Base-by-base conservation (phyloP, 2,329 filamentous ascomycete species). In the Fusarium sp. region DNA sequence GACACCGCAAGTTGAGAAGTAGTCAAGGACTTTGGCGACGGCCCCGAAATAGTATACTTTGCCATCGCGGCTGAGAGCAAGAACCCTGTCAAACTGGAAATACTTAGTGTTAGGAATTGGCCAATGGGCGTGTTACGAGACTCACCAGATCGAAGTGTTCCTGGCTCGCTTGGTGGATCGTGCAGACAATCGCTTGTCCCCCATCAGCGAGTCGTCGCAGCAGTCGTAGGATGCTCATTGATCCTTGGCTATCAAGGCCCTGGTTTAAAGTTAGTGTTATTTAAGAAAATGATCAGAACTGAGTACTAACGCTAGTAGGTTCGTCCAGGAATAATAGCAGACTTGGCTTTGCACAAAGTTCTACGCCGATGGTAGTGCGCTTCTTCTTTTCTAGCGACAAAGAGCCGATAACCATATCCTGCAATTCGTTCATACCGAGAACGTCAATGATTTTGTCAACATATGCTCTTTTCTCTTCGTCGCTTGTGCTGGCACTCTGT, bases 361-460 rank as follows among this genome's bases (percentile, higher is more conserved):
- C 85, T 6, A 87, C 84, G 18, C 85, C 87, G 44, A 90, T 89
- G 0, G 86, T 89, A 0, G 89, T 74, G 1, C 86, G 82, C 74
- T 89, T 89, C 5, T 86, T 81, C 70, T 89, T 87, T 66, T 89
- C 86, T 2, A 88, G 84, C 49, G 87, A 87, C 3, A 89, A 78
- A 1, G 85, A 80, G 69, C 89, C 89, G 29, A 91, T 87, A 4
- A 90, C 84, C 0, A 87, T 87, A 53, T 90, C 86, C 1, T 88
- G 87, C 58, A 88, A 90, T 53, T 89, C 87, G 41, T 85, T 79
- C 87, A 91, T 89, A 67, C 87, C 84, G 9, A 91, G 80, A 80
- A 91, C 85, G 76, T 84, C 83, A 73, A 90, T 88, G n/a, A 90
- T 91, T 75, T 96, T 91, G 54, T 94, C 90, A 16, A 96, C 93